Percentiles rank a stretch among this genome's conserved stretches.
Evolutionary conservation across 73 alveolate species (phyloP).

Genomic region (Tetrahymena thermophila): DNA sequence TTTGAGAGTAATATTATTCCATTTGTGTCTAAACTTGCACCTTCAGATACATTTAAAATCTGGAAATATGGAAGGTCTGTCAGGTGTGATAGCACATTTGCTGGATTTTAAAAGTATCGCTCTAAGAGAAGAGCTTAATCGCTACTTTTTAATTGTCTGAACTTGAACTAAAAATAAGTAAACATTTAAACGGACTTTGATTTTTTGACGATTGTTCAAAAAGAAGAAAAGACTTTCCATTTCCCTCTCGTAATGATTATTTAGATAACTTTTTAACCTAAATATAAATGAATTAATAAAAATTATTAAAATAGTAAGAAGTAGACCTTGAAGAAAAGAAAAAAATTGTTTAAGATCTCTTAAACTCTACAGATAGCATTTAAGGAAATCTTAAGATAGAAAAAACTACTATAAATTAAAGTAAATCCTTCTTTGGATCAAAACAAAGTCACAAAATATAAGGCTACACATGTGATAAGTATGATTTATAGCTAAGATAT

Average conservation of each 20-base stretch:
- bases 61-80: conserved; percentile 69
- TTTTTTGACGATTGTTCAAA: conserved; percentile 52
- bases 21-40: conserved; percentile 67
- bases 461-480: conserved; percentile 51
- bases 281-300: not conserved
- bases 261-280: not conserved
- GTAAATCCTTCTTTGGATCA: conserved; percentile 51
- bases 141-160: conserved; percentile 48
- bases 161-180: conserved; percentile 23
- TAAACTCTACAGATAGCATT: conserved; percentile 65
- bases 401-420: conserved; percentile 41
- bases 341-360: conserved; percentile 66
- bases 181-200: conserved; percentile 47
- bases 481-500: conserved; percentile 37
- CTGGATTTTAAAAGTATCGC: conserved; percentile 56
- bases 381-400: conserved; percentile 58
- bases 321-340: conserved; percentile 77
- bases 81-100: conserved; percentile 75
- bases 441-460: conserved; percentile 7
- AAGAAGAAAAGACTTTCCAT: conserved; percentile 49
- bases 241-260: conserved; percentile 48
- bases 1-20: conserved; percentile 70
- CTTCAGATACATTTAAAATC: conserved; percentile 68
- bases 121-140: conserved; percentile 70
- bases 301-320: conserved; percentile 44